Base-by-base conservation (phyloP, 2,329 filamentous ascomycete species). In the Exserohilum rostratum region DNA sequence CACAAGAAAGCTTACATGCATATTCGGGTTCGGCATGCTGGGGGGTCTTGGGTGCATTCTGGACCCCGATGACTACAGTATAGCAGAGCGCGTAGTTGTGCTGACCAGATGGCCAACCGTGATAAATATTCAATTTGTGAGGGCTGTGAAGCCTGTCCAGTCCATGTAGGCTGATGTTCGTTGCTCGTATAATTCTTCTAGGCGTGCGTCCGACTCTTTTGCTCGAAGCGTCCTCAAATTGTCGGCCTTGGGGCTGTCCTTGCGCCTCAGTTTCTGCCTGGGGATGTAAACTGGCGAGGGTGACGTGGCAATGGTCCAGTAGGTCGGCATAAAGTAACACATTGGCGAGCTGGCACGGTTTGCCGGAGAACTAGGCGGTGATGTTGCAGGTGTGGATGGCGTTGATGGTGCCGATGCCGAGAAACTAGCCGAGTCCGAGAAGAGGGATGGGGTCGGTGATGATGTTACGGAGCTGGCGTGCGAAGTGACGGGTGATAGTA, bases 171-270 rank as follows among this genome's bases (percentile, higher is more conserved):
- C 64, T 10, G 59, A 63, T 15, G 69, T 63, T 56, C 65, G 67
- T 30, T 67, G 60, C 45, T 74, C 68, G 47, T 69, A 75, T 5
- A 66, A 53, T 20, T 47, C 57, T 56, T 72, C 68, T 54, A 76
- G 51, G 49, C 69, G 71, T 9, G 67, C 67, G 12, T 75, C 74
- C 3, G 68, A 72, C 30, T 73, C 69, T 49, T 70, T 73, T 6
- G 64, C 69, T 48, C 74, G 52, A 17, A 76, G 46, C 25, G 64
- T 64, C 25, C 74, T 68, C 39, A 76, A 47, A 0, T 63, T 71
- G 29, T 71, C 68, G 30, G 59, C 48, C 50, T 60, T 67, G 2
- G 72, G 72, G 11, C 54, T 58, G 27, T 60, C 64, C 39, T 61
- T 65, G 15, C 63, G 57, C 40, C 64, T 56, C 39, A 68, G 34